These are phyloP conservation scores for Sugiyamaella pinicola DNA, from an alignment of 1,139 yeast species.

Conservation along the genomic window DNA sequence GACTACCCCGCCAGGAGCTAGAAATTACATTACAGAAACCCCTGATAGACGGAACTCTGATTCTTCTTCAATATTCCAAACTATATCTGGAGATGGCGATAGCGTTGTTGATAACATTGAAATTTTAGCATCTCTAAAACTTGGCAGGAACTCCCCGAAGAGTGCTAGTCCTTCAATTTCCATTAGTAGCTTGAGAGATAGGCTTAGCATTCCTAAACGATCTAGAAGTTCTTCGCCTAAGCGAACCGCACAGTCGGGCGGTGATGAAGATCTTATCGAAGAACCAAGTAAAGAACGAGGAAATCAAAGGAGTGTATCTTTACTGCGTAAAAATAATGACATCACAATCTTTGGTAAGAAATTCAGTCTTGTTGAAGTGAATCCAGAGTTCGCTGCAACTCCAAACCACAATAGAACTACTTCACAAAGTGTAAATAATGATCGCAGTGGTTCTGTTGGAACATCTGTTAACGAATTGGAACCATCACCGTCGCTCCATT, in stretches of 20 bases:
- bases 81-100: conserved; percentile 1
- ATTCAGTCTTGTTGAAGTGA: conserved; percentile 41
- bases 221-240: conserved; percentile 5
- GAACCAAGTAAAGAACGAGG: neutral
- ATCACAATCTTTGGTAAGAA: conserved; percentile 41
- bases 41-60: conserved; percentile 1
- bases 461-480: conserved; percentile 10
- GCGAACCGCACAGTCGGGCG: conserved; percentile 17
- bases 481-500: conserved; percentile 8
- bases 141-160: neutral
- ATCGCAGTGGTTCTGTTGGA: conserved; percentile 3
- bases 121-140: neutral
- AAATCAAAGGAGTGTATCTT: conserved; percentile 34
- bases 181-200: neutral
- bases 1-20: too few relatives aligned
- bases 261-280: neutral
- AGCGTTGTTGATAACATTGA: conserved; percentile 3
- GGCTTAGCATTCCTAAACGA: conserved; percentile 6
- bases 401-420: conserved; percentile 31
- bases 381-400: conserved; percentile 39
- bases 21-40: too few relatives aligned
- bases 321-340: conserved; percentile 37
- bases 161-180: neutral
- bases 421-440: conserved; percentile 16
- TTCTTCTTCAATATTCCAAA: neutral